Evolutionary conservation across 495 filamentous ascomycete species (phyloP), one percentile per base, ranked within the genome.

Genomic region (Penicillium salamii): DNA sequence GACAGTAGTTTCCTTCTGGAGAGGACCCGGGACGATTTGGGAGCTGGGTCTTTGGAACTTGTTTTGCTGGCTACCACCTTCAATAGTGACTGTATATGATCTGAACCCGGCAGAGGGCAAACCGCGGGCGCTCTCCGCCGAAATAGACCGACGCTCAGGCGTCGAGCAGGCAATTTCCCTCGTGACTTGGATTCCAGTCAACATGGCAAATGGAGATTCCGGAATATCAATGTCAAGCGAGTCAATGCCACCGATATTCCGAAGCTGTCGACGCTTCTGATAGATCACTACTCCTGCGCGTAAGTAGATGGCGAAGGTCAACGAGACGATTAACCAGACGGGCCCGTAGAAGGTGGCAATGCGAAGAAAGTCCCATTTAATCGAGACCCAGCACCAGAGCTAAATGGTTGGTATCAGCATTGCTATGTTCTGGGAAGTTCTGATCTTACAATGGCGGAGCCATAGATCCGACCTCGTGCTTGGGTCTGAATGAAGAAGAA

Each of bases 351-450:
- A 91, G 23, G 80, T 76, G 9, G 83, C 82, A 37, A 95, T 82
- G 24, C 90, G 83, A 44, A 90, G 78, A 26, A 85, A 76, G 49
- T 90, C 85, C 82, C 85, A 92, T 14, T 78, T 59, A 1, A 59
- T 52, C 46, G 76, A 74, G 19, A 95, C 69, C 90, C 90, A 96
- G 61, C 90, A 96, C 90, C 90, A 96, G 19, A 95, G 55, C 71
- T 83, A 44, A 5, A n/a, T 2, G 12, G 9, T 3, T 17, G 19
- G 5, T 18, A n/a, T 48, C 17, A 57, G 41, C 7, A 24, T 31
- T 5, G 19, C 8, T 26, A 26, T 26, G 23, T 26, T 12, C 19
- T 29, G 21, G 17, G 28, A 6, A 2, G 5, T 33, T 49, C 26
- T 11, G 18, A 58, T 19, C 67, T 55, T 62, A 82, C 79, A 11